phyloP scores from a whole-genome alignment of 2,329 filamentous ascomycete species.

The Xylaria arbuscula region DNA sequence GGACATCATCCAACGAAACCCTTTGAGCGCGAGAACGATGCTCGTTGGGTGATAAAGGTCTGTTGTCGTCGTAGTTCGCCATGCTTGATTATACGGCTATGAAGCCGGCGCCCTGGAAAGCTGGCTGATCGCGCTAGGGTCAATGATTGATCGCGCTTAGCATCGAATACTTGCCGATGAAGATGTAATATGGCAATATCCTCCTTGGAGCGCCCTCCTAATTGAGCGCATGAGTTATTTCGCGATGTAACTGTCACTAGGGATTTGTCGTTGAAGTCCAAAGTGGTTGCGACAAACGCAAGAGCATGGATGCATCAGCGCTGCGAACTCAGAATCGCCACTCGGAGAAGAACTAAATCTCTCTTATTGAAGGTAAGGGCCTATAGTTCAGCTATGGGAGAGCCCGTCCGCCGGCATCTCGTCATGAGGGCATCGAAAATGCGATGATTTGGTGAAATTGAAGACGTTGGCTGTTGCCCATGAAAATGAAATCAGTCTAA shows the following conservation, averaged over 20 bases:
- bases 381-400: background rate
- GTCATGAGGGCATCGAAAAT: background rate
- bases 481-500: background rate
- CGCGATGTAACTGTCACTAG: background rate
- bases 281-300: background rate
- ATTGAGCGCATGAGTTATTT: background rate
- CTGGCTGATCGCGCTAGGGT: background rate
- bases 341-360: background rate
- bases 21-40: background rate
- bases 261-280: background rate
- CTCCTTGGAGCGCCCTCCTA: background rate
- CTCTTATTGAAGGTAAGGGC: background rate
- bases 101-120: background rate
- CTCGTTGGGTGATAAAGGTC: background rate
- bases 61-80: constrained; percentile 17
- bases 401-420: background rate
- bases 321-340: background rate
- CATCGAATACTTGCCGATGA: background rate
- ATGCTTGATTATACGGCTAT: constrained; percentile 7
- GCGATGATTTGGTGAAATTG: constrained; percentile 2
- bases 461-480: background rate
- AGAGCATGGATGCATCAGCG: background rate
- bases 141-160: background rate
- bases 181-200: background rate
- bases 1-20: background rate